These are phyloP conservation scores for Lodderomyces metapsilosis DNA, from an alignment of 1,139 yeast genomes.

Conservation along the genomic window DNA sequence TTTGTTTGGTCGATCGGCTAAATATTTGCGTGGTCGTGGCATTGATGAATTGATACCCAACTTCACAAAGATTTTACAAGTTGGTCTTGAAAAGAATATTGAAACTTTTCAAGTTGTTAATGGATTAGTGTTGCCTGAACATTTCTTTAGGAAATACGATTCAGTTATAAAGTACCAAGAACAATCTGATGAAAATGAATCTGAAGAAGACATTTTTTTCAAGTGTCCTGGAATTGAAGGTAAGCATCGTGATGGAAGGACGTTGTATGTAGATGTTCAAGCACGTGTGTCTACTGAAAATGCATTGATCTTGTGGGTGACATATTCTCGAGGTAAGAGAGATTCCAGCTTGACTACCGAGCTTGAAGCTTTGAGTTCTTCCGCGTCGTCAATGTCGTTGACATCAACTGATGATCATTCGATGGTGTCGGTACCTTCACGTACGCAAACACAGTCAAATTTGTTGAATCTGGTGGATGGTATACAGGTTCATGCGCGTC, in stretches of 20 bases:
- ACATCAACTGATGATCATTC: conserved; percentile 11
- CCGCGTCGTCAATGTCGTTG: conserved; percentile 18
- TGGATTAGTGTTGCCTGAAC: conserved; percentile 77
- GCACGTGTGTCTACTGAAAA: conserved; percentile 64
- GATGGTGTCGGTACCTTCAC: conserved; percentile 8
- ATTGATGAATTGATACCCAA: conserved; percentile 65
- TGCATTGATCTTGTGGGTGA: conserved; percentile 77
- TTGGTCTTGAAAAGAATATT: conserved; percentile 43
- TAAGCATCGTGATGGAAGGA: conserved; percentile 66
- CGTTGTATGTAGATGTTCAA: conserved; percentile 72
- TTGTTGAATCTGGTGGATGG: conserved; percentile 4
- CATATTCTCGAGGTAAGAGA: conserved; percentile 59
- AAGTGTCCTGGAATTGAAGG: conserved; percentile 68
- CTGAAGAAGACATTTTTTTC: conserved; percentile 48
- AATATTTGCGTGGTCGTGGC: conserved; percentile 47
- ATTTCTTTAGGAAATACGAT: conserved; percentile 68
- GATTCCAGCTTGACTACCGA: conserved; percentile 23
- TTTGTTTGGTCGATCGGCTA: conserved; percentile 63
- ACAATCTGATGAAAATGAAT: conserved; percentile 10
- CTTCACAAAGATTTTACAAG: conserved; percentile 53
- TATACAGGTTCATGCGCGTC: not conserved
- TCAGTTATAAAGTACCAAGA: conserved; percentile 23
- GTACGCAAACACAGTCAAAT: conserved; percentile 6
- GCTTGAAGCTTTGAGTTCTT: conserved; percentile 25
- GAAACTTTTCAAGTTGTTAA: conserved; percentile 44